Percentiles rank a stretch among this genome's conserved stretches.
Conservation (phyloP, 1,284 basidiomycete species). For the Phylloporus sp. region DNA sequence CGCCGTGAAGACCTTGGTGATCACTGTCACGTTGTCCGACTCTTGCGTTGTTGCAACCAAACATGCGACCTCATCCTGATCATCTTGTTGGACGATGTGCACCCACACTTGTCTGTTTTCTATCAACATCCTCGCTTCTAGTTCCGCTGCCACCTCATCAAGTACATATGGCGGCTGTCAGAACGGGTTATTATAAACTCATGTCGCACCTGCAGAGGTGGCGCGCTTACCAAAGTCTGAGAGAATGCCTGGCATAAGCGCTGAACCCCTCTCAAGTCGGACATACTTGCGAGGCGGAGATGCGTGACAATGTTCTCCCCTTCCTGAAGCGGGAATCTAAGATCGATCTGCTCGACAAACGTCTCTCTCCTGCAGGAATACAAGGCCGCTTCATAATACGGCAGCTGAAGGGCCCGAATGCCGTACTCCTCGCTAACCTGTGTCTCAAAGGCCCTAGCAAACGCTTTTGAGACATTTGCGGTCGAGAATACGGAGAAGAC, state of each 20-base stretch:
- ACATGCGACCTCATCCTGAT: constrained; percentile 58
- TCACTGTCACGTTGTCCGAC: constrained; percentile 49
- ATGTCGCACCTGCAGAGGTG: no score
- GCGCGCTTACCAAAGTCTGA: constrained; percentile 58
- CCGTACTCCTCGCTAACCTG: constrained; percentile 42
- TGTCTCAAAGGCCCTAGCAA: constrained; percentile 57
- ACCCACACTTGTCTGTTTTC: constrained; percentile 65
- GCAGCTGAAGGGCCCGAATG: constrained; percentile 41
- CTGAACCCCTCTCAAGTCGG: constrained; percentile 54
- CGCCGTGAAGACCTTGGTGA: constrained; percentile 61
- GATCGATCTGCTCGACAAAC: constrained; percentile 36
- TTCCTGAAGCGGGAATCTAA: constrained; percentile 21
- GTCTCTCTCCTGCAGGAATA: constrained; percentile 59
- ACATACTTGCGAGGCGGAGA: constrained; percentile 52
- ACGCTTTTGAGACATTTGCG: constrained; percentile 53
- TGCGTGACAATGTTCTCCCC: constrained; percentile 39
- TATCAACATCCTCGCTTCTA: constrained; percentile 63
- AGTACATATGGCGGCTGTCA: constrained; percentile 64
- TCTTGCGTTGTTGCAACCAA: constrained; percentile 64
- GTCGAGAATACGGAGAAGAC: constrained; percentile 76
- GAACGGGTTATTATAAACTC: not conserved
- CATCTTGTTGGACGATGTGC: constrained; percentile 48
- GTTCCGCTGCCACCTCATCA: constrained; percentile 47
- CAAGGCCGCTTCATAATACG: constrained; percentile 72
- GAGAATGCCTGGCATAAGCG: constrained; percentile 65